These are phyloP conservation scores for Lophium mytilinum DNA, from an alignment of 495 filamentous ascomycete species.

Conservation along the genomic window DNA sequence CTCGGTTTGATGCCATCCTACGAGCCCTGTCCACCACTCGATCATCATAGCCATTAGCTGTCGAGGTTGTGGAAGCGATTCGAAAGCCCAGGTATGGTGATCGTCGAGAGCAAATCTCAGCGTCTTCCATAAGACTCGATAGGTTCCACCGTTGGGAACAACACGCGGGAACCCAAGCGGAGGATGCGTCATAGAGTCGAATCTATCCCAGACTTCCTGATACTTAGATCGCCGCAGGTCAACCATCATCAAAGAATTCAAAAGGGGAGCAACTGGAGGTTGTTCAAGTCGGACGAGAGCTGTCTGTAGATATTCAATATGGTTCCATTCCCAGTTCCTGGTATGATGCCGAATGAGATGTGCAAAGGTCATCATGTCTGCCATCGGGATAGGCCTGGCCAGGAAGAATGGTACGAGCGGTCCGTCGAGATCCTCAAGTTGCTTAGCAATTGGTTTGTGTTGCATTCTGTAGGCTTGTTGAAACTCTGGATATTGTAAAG, in stretches of 20 bases:
- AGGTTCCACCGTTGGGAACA: slow-evolving; percentile 17
- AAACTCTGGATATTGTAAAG: neutral
- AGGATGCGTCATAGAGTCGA: slow-evolving; percentile 4
- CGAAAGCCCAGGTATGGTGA: slow-evolving; percentile 1
- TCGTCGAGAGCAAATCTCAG: slow-evolving; percentile 16
- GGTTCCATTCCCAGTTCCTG: slow-evolving; percentile 10
- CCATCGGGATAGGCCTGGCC: slow-evolving; percentile 7
- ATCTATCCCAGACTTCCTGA: slow-evolving; percentile 10
- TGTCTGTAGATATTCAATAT: slow-evolving; percentile 15
- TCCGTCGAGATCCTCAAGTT: neutral
- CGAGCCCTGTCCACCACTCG: slow-evolving; percentile 5
- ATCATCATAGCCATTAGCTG: slow-evolving; percentile 15
- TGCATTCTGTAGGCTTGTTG: neutral
- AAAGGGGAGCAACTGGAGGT: slow-evolving; percentile 5
- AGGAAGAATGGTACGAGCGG: neutral
- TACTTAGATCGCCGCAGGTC: slow-evolving; percentile 14
- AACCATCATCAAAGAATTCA: slow-evolving; percentile 18
- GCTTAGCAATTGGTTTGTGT: neutral
- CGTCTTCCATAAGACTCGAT: slow-evolving; percentile 15
- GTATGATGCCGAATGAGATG: slow-evolving; percentile 18
- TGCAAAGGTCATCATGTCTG: slow-evolving; percentile 15
- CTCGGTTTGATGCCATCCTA: neutral
- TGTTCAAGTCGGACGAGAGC: slow-evolving; percentile 1
- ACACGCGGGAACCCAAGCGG: neutral
- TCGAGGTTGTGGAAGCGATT: slow-evolving; percentile 12